These are phyloP conservation scores for Chaetomiaceae sp. DNA, from an alignment of 2,329 filamentous ascomycete species.

Conservation along the genomic window DNA sequence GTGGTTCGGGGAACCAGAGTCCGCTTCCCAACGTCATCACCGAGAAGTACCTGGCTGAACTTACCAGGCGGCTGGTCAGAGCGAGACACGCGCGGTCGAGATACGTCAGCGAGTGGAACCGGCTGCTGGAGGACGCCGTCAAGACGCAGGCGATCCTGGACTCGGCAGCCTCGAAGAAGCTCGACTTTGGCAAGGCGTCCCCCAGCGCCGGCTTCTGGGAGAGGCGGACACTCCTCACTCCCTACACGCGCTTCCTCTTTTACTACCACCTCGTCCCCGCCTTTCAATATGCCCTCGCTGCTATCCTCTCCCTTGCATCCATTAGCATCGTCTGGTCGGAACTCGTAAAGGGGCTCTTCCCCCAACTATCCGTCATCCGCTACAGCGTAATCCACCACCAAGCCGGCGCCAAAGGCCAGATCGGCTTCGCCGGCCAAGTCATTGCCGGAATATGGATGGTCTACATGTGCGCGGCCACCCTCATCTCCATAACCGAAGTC, in stretches of 20 bases:
- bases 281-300: constrained; percentile 60
- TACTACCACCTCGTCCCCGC: constrained; percentile 71
- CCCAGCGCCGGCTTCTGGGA: constrained; percentile 52
- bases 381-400: constrained; percentile 71
- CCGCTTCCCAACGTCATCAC: constrained; percentile 76
- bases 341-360: constrained; percentile 75
- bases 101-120: constrained; percentile 82
- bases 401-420: constrained; percentile 63
- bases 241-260: constrained; percentile 75
- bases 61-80: constrained; percentile 76
- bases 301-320: constrained; percentile 68
- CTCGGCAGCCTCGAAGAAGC: constrained; percentile 71
- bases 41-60: constrained; percentile 84
- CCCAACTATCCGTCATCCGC: constrained; percentile 66
- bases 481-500: constrained; percentile 84
- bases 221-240: constrained; percentile 62
- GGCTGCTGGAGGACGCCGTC: constrained; percentile 67
- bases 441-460: constrained; percentile 84
- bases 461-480: constrained; percentile 91
- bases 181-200: constrained; percentile 65
- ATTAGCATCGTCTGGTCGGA: constrained; percentile 89
- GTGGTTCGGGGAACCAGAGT: constrained; percentile 40
- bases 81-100: constrained; percentile 79
- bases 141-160: constrained; percentile 79
- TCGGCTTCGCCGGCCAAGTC: constrained; percentile 82